Base-by-base conservation (phyloP, 1,284 basidiomycete species). In the Quambalaria eucalypti region DNA sequence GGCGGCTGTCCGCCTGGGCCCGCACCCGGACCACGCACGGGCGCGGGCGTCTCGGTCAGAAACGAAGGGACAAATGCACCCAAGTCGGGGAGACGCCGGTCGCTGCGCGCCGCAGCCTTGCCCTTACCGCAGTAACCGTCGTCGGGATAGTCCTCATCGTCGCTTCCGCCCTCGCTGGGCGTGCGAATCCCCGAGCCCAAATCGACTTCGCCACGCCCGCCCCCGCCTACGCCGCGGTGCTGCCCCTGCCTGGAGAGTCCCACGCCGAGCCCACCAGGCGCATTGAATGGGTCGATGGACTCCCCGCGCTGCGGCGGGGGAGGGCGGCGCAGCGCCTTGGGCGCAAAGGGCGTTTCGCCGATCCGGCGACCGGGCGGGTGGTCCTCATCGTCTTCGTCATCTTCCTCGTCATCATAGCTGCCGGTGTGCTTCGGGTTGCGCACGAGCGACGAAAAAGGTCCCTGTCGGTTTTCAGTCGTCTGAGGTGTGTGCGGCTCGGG, bases 401-500 rank as follows among this genome's bases (percentile, higher is more conserved):
- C n/a, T n/a, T n/a, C n/a, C n/a, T n/a, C n/a, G n/a, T n/a, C n/a
- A n/a, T 48, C 10, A 23, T 16, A 48, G 47, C 47, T 14, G 23
- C 42, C 6, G 29, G 50, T 39, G 29, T 25, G 29, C 19, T 12
- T 21, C 14, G 42, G 25, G 21, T 46, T 26, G 7, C 42, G 19
- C 21, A 46, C 36, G 28, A 57, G 28, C 5, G 55, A 25, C 2
- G 46, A 39, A 48, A 57, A 57, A 12, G 47, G 33, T 4, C 55
- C 55, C 29, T 54, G 52, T 14, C 54, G 44, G 2, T 44, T 14
- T 21, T 57, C 53, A 38, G 56, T 50, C 10, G 28, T 29, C 23
- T n/a, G 16, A 2, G 56, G 56, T 9, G 53, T 58, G 40, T 50
- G 54, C 25, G 56, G 56, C 28, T 21, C 21, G 31, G 31, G 31